Conservation (phyloP, 2,329 filamentous ascomycete species). For the Neonectria ditissima region DNA sequence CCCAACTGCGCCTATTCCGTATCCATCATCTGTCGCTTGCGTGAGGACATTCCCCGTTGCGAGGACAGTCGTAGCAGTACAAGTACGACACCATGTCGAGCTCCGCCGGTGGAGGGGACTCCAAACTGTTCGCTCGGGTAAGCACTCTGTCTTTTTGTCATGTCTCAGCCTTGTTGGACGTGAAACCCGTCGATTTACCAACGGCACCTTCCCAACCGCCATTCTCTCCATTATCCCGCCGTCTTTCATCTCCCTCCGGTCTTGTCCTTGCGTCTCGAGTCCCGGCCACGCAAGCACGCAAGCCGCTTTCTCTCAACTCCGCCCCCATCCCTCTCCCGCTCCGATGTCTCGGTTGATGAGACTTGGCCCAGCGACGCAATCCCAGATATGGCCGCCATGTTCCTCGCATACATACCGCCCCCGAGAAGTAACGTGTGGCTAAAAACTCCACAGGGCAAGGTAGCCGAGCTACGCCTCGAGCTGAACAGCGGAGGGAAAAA, state of each 20-base stretch:
- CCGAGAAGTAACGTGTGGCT: constrained; percentile 61
- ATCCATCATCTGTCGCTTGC: constrained; percentile 32
- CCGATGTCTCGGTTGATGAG: constrained; percentile 27
- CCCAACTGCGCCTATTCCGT: constrained; percentile 38
- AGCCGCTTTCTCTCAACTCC: neutral
- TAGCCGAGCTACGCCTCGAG: constrained; percentile 94
- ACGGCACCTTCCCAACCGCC: constrained; percentile 13
- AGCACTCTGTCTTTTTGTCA: constrained; percentile 50
- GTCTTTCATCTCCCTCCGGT: neutral
- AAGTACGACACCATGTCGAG: constrained; percentile 63
- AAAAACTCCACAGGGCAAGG: constrained; percentile 88
- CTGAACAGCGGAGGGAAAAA: constrained; percentile 95
- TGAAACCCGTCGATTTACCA: constrained; percentile 22
- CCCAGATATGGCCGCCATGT: constrained; percentile 56
- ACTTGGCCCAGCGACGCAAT: constrained; percentile 22
- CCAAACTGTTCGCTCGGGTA: constrained; percentile 99
- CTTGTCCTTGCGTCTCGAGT: constrained; percentile 5
- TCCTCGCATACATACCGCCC: constrained; percentile 65
- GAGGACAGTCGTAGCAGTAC: constrained; percentile 39
- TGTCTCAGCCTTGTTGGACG: constrained; percentile 35
- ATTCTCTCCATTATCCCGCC: constrained; percentile 17
- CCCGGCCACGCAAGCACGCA: constrained; percentile 11
- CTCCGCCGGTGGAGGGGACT: constrained; percentile 82
- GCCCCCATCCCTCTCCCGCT: constrained; percentile 5
- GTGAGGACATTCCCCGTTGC: constrained; percentile 32